Evolutionary conservation across 163 green algal species (phyloP).

Genomic region (Smithsoniella earleae): DNA sequence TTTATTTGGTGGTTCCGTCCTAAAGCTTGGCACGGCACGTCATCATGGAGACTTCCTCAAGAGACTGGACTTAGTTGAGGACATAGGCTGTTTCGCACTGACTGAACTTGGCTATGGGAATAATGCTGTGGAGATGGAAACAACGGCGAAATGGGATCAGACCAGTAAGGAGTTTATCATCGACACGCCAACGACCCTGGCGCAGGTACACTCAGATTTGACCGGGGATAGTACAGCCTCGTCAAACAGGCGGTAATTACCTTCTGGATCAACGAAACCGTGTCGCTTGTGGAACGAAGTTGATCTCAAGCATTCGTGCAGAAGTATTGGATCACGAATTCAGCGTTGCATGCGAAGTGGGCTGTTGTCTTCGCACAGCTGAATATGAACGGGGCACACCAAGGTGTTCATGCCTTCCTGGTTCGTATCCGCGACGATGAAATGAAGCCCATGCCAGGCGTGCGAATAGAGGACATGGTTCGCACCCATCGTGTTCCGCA

Average conservation of each 20-base stretch:
- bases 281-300: no score
- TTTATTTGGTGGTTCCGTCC: constrained; percentile 55
- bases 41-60: constrained; percentile 67
- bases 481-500: no score
- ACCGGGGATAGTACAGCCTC: constrained; percentile 23
- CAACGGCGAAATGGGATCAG: constrained; percentile 64
- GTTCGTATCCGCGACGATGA: constrained; percentile 73
- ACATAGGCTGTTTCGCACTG: constrained; percentile 86
- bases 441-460: constrained; percentile 55
- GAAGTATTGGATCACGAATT: constrained; percentile 89
- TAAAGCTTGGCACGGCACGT: constrained; percentile 74
- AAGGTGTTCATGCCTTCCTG: constrained; percentile 85
- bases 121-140: constrained; percentile 91
- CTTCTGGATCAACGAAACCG: constrained; percentile 56
- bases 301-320: no score
- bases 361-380: constrained; percentile 81
- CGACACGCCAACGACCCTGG: constrained; percentile 66
- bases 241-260: constrained; percentile 65
- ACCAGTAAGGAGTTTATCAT: constrained; percentile 70
- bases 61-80: constrained; percentile 60
- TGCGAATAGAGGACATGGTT: constrained; percentile 88
- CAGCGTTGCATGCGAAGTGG: constrained; percentile 76
- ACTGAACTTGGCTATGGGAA: constrained; percentile 87
- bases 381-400: constrained; percentile 49
- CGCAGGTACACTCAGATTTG: constrained; percentile 36